A percentile compares a stretch with the other conserved stretches of the same genome.
Conservation (phyloP, 2,329 filamentous ascomycete species). For the Pestalotiopsis sp. region DNA sequence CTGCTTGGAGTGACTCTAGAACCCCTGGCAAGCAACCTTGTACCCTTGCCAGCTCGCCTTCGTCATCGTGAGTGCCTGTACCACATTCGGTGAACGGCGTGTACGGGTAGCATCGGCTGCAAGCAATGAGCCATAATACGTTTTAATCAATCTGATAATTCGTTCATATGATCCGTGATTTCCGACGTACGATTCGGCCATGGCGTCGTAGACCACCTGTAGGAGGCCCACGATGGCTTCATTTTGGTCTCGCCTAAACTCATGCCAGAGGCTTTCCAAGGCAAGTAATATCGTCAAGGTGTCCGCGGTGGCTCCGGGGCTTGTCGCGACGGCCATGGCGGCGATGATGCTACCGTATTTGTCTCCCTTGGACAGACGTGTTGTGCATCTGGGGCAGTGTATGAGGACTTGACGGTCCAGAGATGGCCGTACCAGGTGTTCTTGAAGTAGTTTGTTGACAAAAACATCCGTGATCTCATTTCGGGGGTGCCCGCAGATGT, state of each 20-base stretch:
- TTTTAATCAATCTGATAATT: background rate
- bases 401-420: too few species aligned
- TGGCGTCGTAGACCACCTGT: background rate
- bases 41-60: too few species aligned
- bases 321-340: background rate
- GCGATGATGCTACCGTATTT: background rate
- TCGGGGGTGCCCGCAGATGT: too few species aligned
- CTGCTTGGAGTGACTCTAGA: too few species aligned
- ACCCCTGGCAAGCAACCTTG: too few species aligned
- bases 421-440: too few species aligned
- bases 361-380: too few species aligned
- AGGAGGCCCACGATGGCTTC: background rate
- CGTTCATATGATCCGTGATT: background rate
- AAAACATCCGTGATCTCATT: too few species aligned
- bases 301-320: background rate
- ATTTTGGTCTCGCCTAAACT: background rate
- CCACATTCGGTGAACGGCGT: too few species aligned
- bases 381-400: too few species aligned
- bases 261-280: background rate
- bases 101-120: background rate
- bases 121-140: background rate
- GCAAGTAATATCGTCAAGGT: background rate
- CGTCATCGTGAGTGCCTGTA: too few species aligned
- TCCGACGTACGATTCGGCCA: background rate
- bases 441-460: too few species aligned